phyloP scores from a whole-genome alignment of 2,329 filamentous ascomycete species.

The Penicillium sp. region DNA sequence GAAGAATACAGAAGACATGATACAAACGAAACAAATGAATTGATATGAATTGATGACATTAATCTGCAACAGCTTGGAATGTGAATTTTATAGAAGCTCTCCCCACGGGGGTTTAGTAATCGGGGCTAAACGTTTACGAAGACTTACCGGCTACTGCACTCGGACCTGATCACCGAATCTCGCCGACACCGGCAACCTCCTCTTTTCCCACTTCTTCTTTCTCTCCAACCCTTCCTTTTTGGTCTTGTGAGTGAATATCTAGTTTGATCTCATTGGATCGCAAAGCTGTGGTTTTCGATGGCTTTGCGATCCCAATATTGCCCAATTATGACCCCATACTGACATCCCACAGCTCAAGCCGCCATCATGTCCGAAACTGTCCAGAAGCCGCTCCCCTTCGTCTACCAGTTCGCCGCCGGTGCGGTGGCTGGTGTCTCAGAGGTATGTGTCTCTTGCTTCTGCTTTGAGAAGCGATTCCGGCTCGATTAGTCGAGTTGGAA shows the following conservation, averaged over 20 bases:
- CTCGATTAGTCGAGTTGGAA: background rate
- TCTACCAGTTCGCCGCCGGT: slow-evolving; percentile 93
- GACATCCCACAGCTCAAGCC: slow-evolving; percentile 7
- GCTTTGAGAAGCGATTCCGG: background rate
- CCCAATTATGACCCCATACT: background rate
- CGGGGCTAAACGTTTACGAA: slow-evolving; percentile 1
- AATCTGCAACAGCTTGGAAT: background rate
- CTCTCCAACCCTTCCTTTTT: slow-evolving; percentile 1
- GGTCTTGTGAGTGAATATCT: slow-evolving; percentile 2
- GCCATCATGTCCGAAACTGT: slow-evolving; percentile 57
- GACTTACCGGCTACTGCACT: slow-evolving; percentile 7
- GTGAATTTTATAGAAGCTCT: background rate
- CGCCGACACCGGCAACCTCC: slow-evolving; percentile 20
- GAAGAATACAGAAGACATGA: background rate
- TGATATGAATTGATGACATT: background rate
- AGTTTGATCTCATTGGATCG: background rate
- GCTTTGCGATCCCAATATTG: background rate
- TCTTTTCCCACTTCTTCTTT: slow-evolving; percentile 3
- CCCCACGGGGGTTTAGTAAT: slow-evolving; percentile 15
- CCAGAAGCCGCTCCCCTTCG: slow-evolving; percentile 78
- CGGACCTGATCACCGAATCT: slow-evolving; percentile 19
- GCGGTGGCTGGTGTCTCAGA: slow-evolving; percentile 97
- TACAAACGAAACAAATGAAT: background rate
- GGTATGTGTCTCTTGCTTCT: slow-evolving; percentile 54
- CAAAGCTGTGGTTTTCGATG: background rate